phyloP scores from a whole-genome alignment of 2,329 filamentous ascomycete species.

The Colletotrichum brevisporum region DNA sequence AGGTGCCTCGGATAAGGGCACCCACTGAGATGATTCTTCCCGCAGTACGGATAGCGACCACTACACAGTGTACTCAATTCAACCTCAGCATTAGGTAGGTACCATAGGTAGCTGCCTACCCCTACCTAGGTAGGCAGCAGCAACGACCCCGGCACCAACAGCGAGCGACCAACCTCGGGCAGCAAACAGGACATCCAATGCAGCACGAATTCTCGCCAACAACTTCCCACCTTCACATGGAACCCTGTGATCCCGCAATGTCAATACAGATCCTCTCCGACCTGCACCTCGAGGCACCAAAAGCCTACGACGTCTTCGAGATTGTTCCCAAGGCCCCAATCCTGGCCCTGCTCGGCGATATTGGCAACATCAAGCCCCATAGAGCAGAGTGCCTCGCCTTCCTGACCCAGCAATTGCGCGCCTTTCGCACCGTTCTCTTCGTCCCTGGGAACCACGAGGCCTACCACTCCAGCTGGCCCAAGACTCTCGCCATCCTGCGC shows the following conservation, averaged over 20 bases:
- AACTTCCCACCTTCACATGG: neutral
- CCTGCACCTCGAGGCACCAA: constrained; percentile 67
- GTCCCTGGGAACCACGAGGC: constrained; percentile 72
- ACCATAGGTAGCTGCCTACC: too few relatives aligned
- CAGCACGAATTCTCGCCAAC: neutral
- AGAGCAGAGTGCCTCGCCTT: constrained; percentile 61
- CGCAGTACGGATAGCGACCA: too few relatives aligned
- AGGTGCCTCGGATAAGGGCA: too few relatives aligned
- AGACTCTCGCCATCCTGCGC: constrained; percentile 47
- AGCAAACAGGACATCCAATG: too few relatives aligned
- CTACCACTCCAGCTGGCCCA: constrained; percentile 57
- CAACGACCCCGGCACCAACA: too few relatives aligned
- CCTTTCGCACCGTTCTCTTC: constrained; percentile 66
- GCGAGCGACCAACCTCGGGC: too few relatives aligned
- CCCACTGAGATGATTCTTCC: too few relatives aligned
- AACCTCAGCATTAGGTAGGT: too few relatives aligned
- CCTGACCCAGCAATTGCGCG: constrained; percentile 60
- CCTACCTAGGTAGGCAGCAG: too few relatives aligned
- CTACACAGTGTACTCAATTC: too few relatives aligned
- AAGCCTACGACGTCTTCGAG: constrained; percentile 64
- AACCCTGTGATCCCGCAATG: neutral
- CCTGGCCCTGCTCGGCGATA: constrained; percentile 70
- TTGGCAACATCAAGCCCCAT: constrained; percentile 60
- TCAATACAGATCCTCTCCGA: constrained; percentile 67
- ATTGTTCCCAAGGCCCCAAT: constrained; percentile 62